Evolutionary conservation across 306 rosid species (phyloP), one percentile per base, ranked within the genome.

Genomic region (Glycine soja): DNA sequence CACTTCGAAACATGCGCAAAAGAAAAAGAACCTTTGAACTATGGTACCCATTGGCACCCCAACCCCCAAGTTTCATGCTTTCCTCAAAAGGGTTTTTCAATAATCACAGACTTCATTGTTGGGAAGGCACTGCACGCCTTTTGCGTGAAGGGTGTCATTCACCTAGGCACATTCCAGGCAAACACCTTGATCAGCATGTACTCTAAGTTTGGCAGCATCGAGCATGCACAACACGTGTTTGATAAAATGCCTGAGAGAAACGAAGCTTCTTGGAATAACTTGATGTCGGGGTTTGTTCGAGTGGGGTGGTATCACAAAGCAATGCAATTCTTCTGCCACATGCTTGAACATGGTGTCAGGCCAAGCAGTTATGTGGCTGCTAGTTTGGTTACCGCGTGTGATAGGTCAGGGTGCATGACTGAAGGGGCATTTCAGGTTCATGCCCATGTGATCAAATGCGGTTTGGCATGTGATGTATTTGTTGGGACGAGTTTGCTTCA

Each of bases 201-300:
- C 83, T 88, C 90, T 0, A 93, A 82, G 86, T 78, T 91, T 68
- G 93, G 89, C 12, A 70, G 64, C 34, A 74, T 93, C 14, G 54
- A 40, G 3, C 67, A 84, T 45, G 99, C 97, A 6, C 90, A 88
- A 2, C 15, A 76, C 4, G 78, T 90, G 79, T 93, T 95, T 68
- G 97, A 93, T 81, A 64, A 73, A 77, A 89, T 93, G 85, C 32
- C 36, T 6, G 85, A 89, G 10, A 93, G 88, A 75, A 90, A 95
- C 68, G 97, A 93, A 81, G 93, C 97, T 54, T 93, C 98, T 47
- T 91, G 99, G 98, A 95, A 88, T 76, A 93, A 86, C 80, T 89
- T 95, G 97, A 95, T 91, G 87, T 90, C 98, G 3, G 89, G 93
- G 56, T 88, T 88, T 62, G 97, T 91, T 52, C 83, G 90, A 42